Conservation (phyloP, 306 rosid species). For the Vigna hirtella region DNA sequence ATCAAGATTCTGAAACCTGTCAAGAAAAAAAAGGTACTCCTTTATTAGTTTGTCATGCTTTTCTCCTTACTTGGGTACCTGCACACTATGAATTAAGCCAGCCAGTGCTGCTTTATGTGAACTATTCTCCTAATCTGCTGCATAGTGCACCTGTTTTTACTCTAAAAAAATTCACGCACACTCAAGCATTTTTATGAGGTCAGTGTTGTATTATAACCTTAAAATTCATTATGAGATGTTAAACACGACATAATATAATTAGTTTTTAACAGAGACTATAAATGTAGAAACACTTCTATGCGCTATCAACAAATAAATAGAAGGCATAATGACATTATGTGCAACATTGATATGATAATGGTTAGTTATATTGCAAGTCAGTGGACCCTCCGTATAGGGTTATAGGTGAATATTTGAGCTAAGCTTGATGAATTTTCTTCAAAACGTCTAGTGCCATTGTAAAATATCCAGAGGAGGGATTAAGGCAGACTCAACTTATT, state of each 20-base stretch:
- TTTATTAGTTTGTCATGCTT: conserved; percentile 7
- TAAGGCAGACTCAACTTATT: background rate
- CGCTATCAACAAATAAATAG: too few species aligned
- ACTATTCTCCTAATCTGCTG: conserved; percentile 25
- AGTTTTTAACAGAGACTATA: background rate
- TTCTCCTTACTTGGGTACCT: conserved; percentile 24
- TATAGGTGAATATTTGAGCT: background rate
- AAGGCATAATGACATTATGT: background rate
- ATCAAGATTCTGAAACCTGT: conserved; percentile 97
- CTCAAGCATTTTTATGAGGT: background rate
- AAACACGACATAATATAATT: background rate
- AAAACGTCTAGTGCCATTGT: background rate
- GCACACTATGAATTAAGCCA: conserved; percentile 11
- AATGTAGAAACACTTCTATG: too few species aligned
- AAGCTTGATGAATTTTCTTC: background rate
- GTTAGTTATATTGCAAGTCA: background rate
- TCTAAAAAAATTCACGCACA: background rate
- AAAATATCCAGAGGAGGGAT: background rate
- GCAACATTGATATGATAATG: background rate
- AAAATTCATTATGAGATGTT: background rate
- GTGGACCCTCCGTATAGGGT: too few species aligned
- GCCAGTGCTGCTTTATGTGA: background rate
- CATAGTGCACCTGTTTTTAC: background rate
- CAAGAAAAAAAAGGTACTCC: conserved; percentile 80
- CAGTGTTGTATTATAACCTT: background rate